Evolutionary conservation across 371 early-diverging fungal species (phyloP).

Genomic region (Mucor lusitanicus): DNA sequence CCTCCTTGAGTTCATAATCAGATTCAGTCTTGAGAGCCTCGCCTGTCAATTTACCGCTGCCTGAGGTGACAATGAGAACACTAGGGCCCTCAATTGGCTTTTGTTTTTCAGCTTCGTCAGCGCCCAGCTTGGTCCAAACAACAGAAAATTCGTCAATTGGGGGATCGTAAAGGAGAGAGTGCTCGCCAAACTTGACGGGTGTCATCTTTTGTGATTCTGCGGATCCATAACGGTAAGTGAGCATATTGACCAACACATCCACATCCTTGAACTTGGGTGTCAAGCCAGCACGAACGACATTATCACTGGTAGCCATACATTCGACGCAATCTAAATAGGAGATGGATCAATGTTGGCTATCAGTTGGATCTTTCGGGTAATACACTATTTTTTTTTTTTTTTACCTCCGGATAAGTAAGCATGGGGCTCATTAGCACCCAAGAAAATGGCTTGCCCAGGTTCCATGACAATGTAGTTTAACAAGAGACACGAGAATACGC

Average conservation of each 20-base stretch:
- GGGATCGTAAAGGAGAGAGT: constrained; percentile 86
- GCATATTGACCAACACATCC: constrained; percentile 85
- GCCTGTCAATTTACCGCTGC: constrained; percentile 41
- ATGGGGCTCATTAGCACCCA: constrained; percentile 97
- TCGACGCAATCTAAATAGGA: constrained; percentile 84
- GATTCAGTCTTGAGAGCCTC: constrained; percentile 26
- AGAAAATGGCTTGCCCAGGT: constrained; percentile 92
- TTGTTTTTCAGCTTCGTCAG: constrained; percentile 50
- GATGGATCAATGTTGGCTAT: not conserved
- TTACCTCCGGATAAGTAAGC: constrained; percentile 93
- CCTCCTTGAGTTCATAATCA: constrained; percentile 39
- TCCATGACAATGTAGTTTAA: constrained; percentile 82
- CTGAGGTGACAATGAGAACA: constrained; percentile 81
- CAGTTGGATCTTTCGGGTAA: not conserved
- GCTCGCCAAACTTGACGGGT: constrained; percentile 43
- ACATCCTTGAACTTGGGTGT: constrained; percentile 99
- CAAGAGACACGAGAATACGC: constrained; percentile 84
- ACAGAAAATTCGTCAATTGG: constrained; percentile 96
- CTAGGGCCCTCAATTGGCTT: constrained; percentile 79
- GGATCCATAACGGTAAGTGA: constrained; percentile 87
- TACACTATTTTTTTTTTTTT: not conserved
- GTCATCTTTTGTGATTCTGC: constrained; percentile 77
- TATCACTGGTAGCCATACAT: constrained; percentile 98
- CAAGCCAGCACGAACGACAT: constrained; percentile 96
- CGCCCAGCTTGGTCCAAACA: constrained; percentile 58